phyloP scores from a whole-genome alignment of 352 stramenopile genomes.

The Albugo laibachii region DNA sequence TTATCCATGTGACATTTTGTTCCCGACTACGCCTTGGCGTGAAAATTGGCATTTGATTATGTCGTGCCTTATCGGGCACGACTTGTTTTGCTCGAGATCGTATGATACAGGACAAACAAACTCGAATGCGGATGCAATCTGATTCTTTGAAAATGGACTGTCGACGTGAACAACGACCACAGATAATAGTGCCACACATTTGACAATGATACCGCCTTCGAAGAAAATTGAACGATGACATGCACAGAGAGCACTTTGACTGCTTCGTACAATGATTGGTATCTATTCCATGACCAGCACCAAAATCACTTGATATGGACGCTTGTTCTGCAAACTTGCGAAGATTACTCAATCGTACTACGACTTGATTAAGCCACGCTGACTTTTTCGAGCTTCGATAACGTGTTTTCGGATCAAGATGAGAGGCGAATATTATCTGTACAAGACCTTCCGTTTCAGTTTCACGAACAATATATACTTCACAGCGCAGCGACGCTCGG shows the following conservation, averaged over 20 bases:
- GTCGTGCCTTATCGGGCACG: no score
- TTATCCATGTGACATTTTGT: no score
- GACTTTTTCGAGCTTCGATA: conserved; percentile 28
- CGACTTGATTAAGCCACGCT: conserved; percentile 38
- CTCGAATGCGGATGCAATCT: conserved; percentile 37
- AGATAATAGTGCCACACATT: conserved; percentile 43
- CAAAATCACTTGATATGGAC: conserved; percentile 35
- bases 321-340: conserved; percentile 43
- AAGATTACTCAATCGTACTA: conserved; percentile 29
- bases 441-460: conserved; percentile 41
- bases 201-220: conserved; percentile 60
- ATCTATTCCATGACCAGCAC: conserved; percentile 18
- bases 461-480: conserved; percentile 64
- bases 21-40: no score
- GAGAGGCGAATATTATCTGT: conserved; percentile 65
- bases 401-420: conserved; percentile 67
- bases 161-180: conserved; percentile 49
- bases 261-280: conserved; percentile 20
- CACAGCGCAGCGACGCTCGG: conserved; percentile 52
- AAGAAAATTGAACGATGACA: conserved; percentile 45
- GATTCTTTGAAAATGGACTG: conserved; percentile 42
- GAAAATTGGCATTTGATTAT: no score
- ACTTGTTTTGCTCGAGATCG: conserved; percentile 14
- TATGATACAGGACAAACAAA: conserved; percentile 61
- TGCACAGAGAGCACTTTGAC: conserved; percentile 40